Conservation (phyloP, 768 basidiomycete genomes). For the Serpula lacrymans region DNA sequence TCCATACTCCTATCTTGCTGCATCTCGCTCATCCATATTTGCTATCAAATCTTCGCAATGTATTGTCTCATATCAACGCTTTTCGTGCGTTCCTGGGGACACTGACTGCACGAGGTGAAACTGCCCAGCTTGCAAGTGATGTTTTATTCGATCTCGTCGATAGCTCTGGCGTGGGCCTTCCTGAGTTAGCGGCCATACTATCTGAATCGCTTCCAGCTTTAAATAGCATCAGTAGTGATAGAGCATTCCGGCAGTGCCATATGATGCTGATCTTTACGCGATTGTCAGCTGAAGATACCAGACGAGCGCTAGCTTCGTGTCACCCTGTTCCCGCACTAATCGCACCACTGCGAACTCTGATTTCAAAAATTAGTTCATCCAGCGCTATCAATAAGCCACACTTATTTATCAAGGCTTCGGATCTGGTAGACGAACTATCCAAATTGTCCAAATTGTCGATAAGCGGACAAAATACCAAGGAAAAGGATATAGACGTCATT, state of each 20-base stretch:
- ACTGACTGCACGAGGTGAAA: slow-evolving; percentile 56
- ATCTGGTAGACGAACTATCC: slow-evolving; percentile 63
- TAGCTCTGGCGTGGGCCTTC: slow-evolving; percentile 62
- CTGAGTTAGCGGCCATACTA: slow-evolving; percentile 46
- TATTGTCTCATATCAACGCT: slow-evolving; percentile 54
- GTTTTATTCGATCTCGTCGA: slow-evolving; percentile 61
- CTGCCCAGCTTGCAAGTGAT: slow-evolving; percentile 60
- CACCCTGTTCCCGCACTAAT: slow-evolving; percentile 48
- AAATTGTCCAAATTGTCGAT: slow-evolving; percentile 41
- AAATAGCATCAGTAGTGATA: slow-evolving; percentile 25
- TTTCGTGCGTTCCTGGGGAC: slow-evolving; percentile 53
- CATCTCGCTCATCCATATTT: slow-evolving; percentile 62
- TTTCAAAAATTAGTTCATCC: slow-evolving; percentile 45
- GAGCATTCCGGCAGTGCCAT: too few species aligned
- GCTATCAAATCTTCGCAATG: slow-evolving; percentile 46
- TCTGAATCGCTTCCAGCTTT: slow-evolving; percentile 32
- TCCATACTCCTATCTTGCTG: slow-evolving; percentile 44
- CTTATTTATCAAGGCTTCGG: slow-evolving; percentile 68
- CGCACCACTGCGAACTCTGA: slow-evolving; percentile 37
- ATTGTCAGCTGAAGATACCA: slow-evolving; percentile 49
- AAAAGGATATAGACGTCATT: slow-evolving; percentile 54
- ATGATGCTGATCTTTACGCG: slow-evolving; percentile 8
- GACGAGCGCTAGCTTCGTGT: slow-evolving; percentile 56
- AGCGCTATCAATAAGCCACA: slow-evolving; percentile 58
- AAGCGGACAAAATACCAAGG: slow-evolving; percentile 33